Conservation (phyloP, 495 filamentous ascomycete species). For the Bombardia bombarda region DNA sequence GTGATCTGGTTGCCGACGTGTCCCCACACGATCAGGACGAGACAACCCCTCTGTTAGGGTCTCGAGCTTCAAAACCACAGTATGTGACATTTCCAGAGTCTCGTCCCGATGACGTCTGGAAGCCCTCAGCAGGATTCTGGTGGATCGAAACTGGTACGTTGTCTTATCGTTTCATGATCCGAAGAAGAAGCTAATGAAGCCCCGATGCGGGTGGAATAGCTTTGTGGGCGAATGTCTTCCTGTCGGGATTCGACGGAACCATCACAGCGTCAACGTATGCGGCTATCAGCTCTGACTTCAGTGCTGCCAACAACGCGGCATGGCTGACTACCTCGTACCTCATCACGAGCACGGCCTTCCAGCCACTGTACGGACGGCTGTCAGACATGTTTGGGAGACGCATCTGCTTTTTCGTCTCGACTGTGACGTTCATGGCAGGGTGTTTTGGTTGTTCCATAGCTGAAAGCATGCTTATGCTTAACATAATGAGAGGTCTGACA, state of each 20-base stretch:
- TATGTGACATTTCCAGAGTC: constrained; percentile 17
- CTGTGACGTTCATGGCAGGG: constrained; percentile 37
- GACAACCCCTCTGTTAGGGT: constrained; percentile 14
- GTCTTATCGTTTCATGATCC: too few species aligned
- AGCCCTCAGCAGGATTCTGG: constrained; percentile 24
- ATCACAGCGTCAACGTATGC: constrained; percentile 61
- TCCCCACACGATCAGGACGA: too few species aligned
- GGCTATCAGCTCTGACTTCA: constrained; percentile 51
- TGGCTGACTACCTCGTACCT: constrained; percentile 72
- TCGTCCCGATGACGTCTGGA: constrained; percentile 14
- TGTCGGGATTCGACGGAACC: constrained; percentile 57
- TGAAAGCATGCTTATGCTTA: constrained; percentile 28
- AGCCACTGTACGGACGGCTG: constrained; percentile 37
- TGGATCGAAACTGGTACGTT: constrained; percentile 33
- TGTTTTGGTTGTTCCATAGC: constrained; percentile 43
- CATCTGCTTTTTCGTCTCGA: constrained; percentile 42
- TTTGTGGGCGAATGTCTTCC: constrained; percentile 58
- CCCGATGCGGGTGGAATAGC: constrained; percentile 34
- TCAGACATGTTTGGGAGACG: constrained; percentile 48
- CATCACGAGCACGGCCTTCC: constrained; percentile 65
- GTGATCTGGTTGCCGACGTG: too few species aligned
- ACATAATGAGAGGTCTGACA: constrained; percentile 37
- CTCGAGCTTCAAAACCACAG: constrained; percentile 6
- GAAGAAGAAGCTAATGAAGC: not conserved
- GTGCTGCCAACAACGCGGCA: constrained; percentile 41